These are phyloP conservation scores for Albatrellus ellisii DNA, from an alignment of 768 basidiomycete species.

Conservation along the genomic window DNA sequence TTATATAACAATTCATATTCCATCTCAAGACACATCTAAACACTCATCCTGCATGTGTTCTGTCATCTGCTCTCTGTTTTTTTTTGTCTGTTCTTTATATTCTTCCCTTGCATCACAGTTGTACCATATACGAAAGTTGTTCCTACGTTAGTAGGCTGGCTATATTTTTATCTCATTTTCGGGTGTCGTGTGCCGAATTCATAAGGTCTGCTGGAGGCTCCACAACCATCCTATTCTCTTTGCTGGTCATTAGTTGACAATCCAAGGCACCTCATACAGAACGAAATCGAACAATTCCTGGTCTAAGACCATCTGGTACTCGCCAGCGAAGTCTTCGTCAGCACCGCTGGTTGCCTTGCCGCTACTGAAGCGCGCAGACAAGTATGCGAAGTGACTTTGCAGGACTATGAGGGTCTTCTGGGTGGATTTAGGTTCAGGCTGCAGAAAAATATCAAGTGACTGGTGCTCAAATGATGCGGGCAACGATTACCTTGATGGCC, in stretches of 20 bases:
- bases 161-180: conserved; percentile 40
- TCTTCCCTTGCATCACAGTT: conserved; percentile 6
- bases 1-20: conserved; percentile 4
- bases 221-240: not conserved
- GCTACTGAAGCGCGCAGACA: conserved; percentile 51
- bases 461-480: not conserved
- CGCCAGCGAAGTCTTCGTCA: conserved; percentile 69
- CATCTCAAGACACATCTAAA: conserved; percentile 9
- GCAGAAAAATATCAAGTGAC: conserved; percentile 2
- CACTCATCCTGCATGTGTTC: conserved; percentile 9
- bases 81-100: conserved; percentile 2
- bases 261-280: conserved; percentile 87
- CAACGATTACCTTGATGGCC: conserved; percentile 56
- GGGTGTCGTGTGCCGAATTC: conserved; percentile 11
- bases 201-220: too few species aligned
- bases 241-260: conserved; percentile 36
- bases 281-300: conserved; percentile 96
- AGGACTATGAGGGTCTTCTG: conserved; percentile 68
- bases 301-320: conserved; percentile 88
- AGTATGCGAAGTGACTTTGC: conserved; percentile 70
- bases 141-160: conserved; percentile 41
- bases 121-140: conserved; percentile 31
- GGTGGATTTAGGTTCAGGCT: conserved; percentile 81
- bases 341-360: conserved; percentile 30
- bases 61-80: conserved; percentile 11